A percentile compares a stretch with the other conserved stretches of the same genome.
Evolutionary conservation across 2,329 filamentous ascomycete species (phyloP).

Genomic region (Botrytis byssoidea): DNA sequence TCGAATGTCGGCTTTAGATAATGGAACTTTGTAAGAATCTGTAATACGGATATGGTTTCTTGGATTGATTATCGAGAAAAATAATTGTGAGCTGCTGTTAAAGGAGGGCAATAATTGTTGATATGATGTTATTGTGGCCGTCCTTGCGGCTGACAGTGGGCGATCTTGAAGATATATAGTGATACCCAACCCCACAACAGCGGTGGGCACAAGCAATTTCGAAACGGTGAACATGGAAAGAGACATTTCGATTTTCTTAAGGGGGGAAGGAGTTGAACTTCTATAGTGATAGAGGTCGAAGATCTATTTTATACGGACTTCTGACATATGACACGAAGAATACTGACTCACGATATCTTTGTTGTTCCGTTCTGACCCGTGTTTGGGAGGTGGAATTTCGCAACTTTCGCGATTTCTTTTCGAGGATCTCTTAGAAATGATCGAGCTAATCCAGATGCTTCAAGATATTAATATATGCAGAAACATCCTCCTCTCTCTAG

Average conservation of each 20-base stretch:
- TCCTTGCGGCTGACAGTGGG: background rate
- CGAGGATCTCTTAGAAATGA: background rate
- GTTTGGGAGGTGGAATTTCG: background rate
- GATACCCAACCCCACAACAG: background rate
- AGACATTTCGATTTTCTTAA: background rate
- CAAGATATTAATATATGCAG: background rate
- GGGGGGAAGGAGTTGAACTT: no score
- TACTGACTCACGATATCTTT: background rate
- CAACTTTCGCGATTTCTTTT: background rate
- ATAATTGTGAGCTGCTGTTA: background rate
- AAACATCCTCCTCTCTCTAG: background rate
- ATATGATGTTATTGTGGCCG: background rate
- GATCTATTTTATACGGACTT: background rate
- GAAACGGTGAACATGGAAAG: background rate
- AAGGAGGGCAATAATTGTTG: background rate
- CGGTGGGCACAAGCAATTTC: background rate
- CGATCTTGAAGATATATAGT: slow-evolving; percentile 1
- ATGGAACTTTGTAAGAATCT: background rate
- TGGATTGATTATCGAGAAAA: background rate
- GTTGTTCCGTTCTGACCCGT: background rate
- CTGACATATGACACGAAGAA: background rate
- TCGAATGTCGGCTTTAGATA: background rate
- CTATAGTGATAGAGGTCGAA: background rate
- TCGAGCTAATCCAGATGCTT: background rate
- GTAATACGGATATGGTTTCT: background rate